Evolutionary conservation across 2,329 filamentous ascomycete species (phyloP).

Genomic region (Hypoxylon sp.): DNA sequence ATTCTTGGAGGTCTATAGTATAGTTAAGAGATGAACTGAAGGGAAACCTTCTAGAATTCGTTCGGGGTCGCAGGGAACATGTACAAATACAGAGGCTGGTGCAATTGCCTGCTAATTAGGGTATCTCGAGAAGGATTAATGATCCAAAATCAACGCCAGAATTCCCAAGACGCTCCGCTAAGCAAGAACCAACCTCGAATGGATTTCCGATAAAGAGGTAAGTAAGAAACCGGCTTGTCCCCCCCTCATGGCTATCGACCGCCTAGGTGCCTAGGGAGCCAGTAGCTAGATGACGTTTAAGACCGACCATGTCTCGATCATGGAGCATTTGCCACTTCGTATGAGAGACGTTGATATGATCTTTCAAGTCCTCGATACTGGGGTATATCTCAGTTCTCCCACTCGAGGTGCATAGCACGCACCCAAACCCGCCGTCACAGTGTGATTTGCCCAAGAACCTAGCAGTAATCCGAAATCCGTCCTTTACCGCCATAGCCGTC

Average conservation of each 20-base stretch:
- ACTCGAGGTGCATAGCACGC: slow-evolving; percentile 59
- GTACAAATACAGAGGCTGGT: neutral
- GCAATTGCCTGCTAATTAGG: slow-evolving; percentile 1
- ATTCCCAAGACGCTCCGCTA: neutral
- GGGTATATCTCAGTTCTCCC: slow-evolving; percentile 56
- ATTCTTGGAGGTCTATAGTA: neutral
- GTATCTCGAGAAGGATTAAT: slow-evolving; percentile 14
- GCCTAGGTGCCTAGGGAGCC: neutral
- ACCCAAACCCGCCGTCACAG: slow-evolving; percentile 56
- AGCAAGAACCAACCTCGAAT: neutral
- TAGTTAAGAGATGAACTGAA: neutral
- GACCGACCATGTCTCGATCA: slow-evolving; percentile 54
- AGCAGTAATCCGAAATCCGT: slow-evolving; percentile 58
- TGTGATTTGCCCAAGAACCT: slow-evolving; percentile 61
- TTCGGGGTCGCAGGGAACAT: neutral
- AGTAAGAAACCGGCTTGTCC: neutral
- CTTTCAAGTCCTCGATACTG: slow-evolving; percentile 52
- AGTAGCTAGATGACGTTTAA: neutral
- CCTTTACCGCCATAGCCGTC: slow-evolving; percentile 53
- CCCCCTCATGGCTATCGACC: neutral
- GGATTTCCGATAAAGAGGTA: neutral
- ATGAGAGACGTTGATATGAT: slow-evolving; percentile 58
- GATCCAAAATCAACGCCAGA: neutral
- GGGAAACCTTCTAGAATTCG: neutral
- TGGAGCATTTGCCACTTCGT: slow-evolving; percentile 62